Conservation (phyloP, 176 grass and related monocot species). For the Phoenix roebelenii region DNA sequence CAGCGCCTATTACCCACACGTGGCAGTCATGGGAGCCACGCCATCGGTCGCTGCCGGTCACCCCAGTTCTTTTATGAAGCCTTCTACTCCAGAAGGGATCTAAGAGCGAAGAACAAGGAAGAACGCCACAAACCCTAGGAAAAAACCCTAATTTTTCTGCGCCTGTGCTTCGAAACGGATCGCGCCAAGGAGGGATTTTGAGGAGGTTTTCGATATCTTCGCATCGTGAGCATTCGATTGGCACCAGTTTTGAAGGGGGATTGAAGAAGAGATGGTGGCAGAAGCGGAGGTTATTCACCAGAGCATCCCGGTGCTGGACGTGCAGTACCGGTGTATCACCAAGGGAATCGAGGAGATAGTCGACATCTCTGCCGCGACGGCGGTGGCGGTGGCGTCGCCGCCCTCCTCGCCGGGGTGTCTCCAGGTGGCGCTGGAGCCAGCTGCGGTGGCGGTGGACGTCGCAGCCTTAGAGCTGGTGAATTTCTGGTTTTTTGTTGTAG, state of each 20-base stretch:
- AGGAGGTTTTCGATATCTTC: neutral
- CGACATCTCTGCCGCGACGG: conserved; percentile 6
- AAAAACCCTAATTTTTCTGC: conserved; percentile 2
- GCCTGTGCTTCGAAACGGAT: neutral
- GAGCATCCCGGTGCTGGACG: conserved; percentile 19
- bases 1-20: too few relatives aligned
- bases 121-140: neutral
- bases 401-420: too few relatives aligned
- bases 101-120: too few relatives aligned
- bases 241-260: neutral
- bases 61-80: too few relatives aligned
- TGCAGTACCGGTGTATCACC: conserved; percentile 9
- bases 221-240: neutral
- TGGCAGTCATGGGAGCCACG: too few relatives aligned
- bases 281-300: conserved; percentile 58
- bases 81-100: too few relatives aligned
- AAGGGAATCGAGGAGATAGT: conserved; percentile 18
- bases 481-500: too few relatives aligned
- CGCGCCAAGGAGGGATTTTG: neutral
- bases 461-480: neutral
- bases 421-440: too few relatives aligned
- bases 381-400: too few relatives aligned
- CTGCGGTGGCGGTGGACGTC: neutral
- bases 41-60: too few relatives aligned
- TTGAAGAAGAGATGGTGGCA: conserved; percentile 64